Conservation (phyloP, 2,329 filamentous ascomycete genomes). For the Ceratocystis papillata region DNA sequence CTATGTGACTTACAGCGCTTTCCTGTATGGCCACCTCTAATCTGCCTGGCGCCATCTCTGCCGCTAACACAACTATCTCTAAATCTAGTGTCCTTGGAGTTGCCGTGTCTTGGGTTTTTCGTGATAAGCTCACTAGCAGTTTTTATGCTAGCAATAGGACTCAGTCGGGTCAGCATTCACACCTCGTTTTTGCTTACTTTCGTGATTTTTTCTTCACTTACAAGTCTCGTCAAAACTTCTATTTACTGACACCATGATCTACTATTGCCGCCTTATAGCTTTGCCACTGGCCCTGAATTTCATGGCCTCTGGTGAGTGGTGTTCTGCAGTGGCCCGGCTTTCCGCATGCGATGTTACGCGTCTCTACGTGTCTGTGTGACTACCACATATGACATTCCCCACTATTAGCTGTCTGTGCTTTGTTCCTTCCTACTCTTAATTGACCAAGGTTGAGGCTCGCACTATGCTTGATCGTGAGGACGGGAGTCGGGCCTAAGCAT, state of each 20-base stretch:
- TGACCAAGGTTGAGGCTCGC: slow-evolving; percentile 10
- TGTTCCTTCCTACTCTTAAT: slow-evolving; percentile 17
- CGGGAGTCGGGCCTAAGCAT: slow-evolving; percentile 12
- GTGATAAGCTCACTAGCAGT: slow-evolving; percentile 55
- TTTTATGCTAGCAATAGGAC: slow-evolving; percentile 69
- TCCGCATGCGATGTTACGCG: neutral
- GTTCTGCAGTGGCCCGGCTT: slow-evolving; percentile 27
- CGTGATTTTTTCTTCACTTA: slow-evolving; percentile 21
- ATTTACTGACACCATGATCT: slow-evolving; percentile 9
- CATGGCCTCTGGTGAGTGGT: slow-evolving; percentile 80
- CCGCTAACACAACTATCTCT: neutral
- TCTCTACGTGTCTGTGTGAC: slow-evolving; percentile 11
- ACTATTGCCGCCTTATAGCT: slow-evolving; percentile 40
- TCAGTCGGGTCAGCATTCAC: slow-evolving; percentile 59
- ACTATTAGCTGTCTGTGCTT: neutral
- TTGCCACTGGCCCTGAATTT: slow-evolving; percentile 77
- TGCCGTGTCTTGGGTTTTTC: slow-evolving; percentile 46
- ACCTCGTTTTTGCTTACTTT: slow-evolving; percentile 22
- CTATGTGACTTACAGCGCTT: slow-evolving; percentile 66
- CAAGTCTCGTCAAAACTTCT: neutral
- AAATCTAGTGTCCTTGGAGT: slow-evolving; percentile 50
- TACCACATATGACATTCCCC: neutral
- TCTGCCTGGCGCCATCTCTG: neutral
- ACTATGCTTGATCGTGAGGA: neutral
- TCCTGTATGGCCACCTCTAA: slow-evolving; percentile 48